phyloP scores from a whole-genome alignment of 2,329 filamentous ascomycete genomes.

The Ophiostoma populinum region DNA sequence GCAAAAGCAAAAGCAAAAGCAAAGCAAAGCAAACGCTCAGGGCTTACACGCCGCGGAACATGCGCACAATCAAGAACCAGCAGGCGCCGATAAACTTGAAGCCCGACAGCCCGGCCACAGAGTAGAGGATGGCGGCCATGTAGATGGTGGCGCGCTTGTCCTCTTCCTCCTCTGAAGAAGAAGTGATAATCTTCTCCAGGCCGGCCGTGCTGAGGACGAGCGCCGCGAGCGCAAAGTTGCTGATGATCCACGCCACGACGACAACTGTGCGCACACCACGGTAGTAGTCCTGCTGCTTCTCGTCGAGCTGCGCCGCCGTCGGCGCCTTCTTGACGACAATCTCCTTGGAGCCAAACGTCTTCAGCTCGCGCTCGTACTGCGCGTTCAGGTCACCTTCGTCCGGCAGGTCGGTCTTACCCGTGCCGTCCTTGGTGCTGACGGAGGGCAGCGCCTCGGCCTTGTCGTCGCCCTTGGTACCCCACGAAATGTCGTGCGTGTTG shows the following conservation, averaged over 20 bases:
- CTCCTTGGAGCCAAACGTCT: slow-evolving; percentile 56
- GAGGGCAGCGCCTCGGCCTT: slow-evolving; percentile 81
- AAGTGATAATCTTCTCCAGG: slow-evolving; percentile 45
- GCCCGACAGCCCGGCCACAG: slow-evolving; percentile 63
- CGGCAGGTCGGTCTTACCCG: slow-evolving; percentile 84
- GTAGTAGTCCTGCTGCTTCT: slow-evolving; percentile 97
- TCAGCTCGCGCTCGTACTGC: slow-evolving; percentile 77
- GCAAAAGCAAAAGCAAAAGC: background rate
- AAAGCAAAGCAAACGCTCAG: too few relatives aligned
- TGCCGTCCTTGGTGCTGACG: slow-evolving; percentile 74
- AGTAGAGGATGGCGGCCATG: slow-evolving; percentile 75
- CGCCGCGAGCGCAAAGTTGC: slow-evolving; percentile 76
- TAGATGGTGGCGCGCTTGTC: slow-evolving; percentile 53
- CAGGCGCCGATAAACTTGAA: slow-evolving; percentile 79
- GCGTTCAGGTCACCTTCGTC: slow-evolving; percentile 91
- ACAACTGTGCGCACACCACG: slow-evolving; percentile 85
- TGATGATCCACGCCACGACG: slow-evolving; percentile 91
- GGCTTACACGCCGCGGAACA: slow-evolving; percentile 54
- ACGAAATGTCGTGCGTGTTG: slow-evolving; percentile 78
- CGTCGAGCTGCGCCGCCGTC: slow-evolving; percentile 37
- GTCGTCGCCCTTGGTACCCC: slow-evolving; percentile 96
- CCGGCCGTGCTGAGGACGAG: slow-evolving; percentile 77
- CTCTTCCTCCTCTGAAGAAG: slow-evolving; percentile 26
- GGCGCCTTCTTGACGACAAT: slow-evolving; percentile 51
- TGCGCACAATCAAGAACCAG: slow-evolving; percentile 81